Evolutionary conservation across 208 protist genomes (phyloP), one percentile per base, ranked within the genome.

Genomic region (Leishmania arabica): DNA sequence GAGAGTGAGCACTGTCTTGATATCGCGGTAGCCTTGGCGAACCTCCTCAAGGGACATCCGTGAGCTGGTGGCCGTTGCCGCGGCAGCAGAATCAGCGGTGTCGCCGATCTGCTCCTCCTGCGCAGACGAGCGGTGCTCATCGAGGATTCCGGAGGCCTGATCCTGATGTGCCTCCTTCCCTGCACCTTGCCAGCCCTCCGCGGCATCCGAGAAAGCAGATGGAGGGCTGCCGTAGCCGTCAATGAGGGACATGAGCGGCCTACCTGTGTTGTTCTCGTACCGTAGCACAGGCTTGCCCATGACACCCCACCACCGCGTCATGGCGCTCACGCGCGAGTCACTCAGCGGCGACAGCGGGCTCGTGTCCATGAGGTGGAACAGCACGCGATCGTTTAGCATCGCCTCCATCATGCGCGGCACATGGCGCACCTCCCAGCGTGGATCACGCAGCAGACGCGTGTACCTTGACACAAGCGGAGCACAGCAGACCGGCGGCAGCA

Each of bases 361-460:
- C 60, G 85, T 76, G 73, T 91, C 90, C 76, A 95, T 87, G 54
- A 88, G 69, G 56, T 86, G 82, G 72, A 95, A 93, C 66, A 95
- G 87, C n/a, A 81, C 88, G 19, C 89, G 84, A 75, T 96, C 90
- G 78, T 89, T 49, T 49, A 96, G 85, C 84, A 97, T 92, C 37
- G 82, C 84, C 13, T 68, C 53, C 78, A 95, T 93, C 9, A 96
- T 81, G 13, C 54, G 24, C 56, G 87, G 87, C 75, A 89, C 86
- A 47, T 86, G 70, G 37, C n/a, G 40, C 74, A 92, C 79, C 45
- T 72, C 75, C 78, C 87, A 81, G 34, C 71, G 77, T 8, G 81
- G 80, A 75, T 87, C 84, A 7, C 86, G 72, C 76, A 92, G 79
- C 68, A 81, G 54, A 27, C 77, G 70, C 21, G 78, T 78, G 83